Evolutionary conservation across 805 yeast genomes (phyloP), one percentile per base, ranked within the genome.

Genomic region (Wickerhamomyces rabaulensis): DNA sequence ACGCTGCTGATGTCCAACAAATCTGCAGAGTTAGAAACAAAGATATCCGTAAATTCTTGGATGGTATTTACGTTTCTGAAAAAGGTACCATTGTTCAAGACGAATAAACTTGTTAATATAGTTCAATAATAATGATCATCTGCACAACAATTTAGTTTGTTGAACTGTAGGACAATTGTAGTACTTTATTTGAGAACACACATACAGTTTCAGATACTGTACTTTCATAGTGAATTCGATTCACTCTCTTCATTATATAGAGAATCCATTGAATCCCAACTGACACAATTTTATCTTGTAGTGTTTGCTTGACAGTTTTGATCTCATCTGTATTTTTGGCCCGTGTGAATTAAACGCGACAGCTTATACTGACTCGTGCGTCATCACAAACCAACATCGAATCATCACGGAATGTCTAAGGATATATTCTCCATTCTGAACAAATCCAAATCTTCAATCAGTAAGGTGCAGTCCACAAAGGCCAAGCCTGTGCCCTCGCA

Each of bases 41-140:
- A 92, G 99, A 92, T 94, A 92, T 94, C 91, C 88, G 99, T 80
- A 92, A 92, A 84, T 92, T 92, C 84, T 87, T 94, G 82, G 99
- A 95, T 76, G 99, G 99, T 90, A 91, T 92, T 79, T 92, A 92
- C 76, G 99, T 92, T 67, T 91, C 97, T 62, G 95, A 87, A 79
- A 87, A 86, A 78, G 96, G 96, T 68, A 78, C 78, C 72, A 79
- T 92, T 70, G 86, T 75, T 57, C 87, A 83, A 71, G 91, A 84
- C 41, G 63, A 61, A 23, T 70, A 67, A 63, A 23, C 17, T 39
- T 27, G 19, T 39, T 38, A n/a, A 38, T 35, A 49, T 49, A 49
- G 43, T 48, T 48, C 43, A 40, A 39, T 25, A 16, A 17, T 27
- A 42, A 29, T 36, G 33, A n/a, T n/a, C 22, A 33, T 10, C 39